Conservation (phyloP, 106 monocot genomes). For the Alisma plantagoaquatica region DNA sequence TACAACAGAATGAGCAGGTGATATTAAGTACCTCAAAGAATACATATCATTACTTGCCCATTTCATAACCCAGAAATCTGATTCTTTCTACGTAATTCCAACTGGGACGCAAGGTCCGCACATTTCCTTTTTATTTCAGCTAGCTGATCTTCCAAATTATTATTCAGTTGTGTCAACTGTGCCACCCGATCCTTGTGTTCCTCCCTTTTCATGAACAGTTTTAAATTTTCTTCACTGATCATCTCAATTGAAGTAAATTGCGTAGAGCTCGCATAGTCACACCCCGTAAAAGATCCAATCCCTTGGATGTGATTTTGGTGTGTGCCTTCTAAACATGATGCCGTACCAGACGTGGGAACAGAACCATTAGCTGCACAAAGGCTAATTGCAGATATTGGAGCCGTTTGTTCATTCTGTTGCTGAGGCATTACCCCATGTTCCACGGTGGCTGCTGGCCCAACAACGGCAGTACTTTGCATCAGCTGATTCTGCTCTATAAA, state of each 20-base stretch:
- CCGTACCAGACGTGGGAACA: too few species aligned
- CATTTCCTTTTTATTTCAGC: conserved; percentile 5
- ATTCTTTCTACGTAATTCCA: conserved; percentile 9
- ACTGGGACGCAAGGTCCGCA: conserved; percentile 9
- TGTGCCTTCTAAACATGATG: too few species aligned
- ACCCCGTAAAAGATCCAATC: not conserved
- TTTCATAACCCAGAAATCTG: too few species aligned
- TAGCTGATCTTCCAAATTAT: conserved; percentile 7
- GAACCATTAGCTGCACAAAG: not conserved
- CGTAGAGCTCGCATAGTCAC: not conserved
- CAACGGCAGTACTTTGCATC: not conserved
- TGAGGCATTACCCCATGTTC: not conserved
- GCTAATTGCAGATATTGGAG: not conserved
- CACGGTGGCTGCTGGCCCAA: not conserved
- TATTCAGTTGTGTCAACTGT: conserved; percentile 11
- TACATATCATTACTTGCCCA: too few species aligned
- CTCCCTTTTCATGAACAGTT: conserved; percentile 22
- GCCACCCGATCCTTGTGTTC: not conserved
- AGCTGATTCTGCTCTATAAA: not conserved
- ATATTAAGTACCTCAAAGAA: too few species aligned
- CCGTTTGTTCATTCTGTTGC: not conserved
- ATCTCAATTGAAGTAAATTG: conserved; percentile 18
- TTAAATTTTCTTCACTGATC: conserved; percentile 36
- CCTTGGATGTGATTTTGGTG: too few species aligned
- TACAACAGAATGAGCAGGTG: too few species aligned